Base-by-base conservation (phyloP, 78 protist genomes). In the Pigoraptor vietnamica region DNA sequence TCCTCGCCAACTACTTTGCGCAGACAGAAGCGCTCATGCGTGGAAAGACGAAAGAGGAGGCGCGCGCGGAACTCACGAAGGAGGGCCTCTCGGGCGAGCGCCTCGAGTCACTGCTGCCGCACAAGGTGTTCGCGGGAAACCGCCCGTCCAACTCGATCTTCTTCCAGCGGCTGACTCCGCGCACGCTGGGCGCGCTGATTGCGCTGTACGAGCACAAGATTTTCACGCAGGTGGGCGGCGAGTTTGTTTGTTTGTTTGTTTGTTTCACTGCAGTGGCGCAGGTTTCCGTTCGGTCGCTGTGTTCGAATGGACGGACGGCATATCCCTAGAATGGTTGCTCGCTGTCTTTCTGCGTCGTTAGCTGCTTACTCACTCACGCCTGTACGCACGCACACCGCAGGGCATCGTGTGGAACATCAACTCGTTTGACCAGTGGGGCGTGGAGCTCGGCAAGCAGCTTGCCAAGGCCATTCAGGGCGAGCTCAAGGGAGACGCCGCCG, bases 361-460 rank as follows among this genome's bases (percentile, higher is more conserved):
- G n/a, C 83, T 79, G 87, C 35, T 19, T 83, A 23, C 23, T 34
- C 35, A 10, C 87, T 14, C 37, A 10, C 87, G 14, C 32, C 87
- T 36, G 14, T 6, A 48, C 67, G 6, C 67, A 6, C 29, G 14
- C 67, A 21, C 67, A 21, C 67, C 67, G 14, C 67, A 98, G 95
- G 99, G 99, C 88, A 89, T 94, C 94, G 67, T 98, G 83, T 98
- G 99, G 99, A 96, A 95, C 93, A 96, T 98, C 92, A 98, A 98
- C 97, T 90, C 96, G 38, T 98, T 96, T 91, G 99, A 98, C 88
- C 99, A 98, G 94, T 98, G 98, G 98, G 99, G 99, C 87, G 99
- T 98, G 21, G 99, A 98, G 94, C 96, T 98, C 24, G 99, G 99
- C 93, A 98, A 98, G 96, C 95, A 93, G 91, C 95, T 98, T 36